Evolutionary conservation across 208 protist genomes (phyloP).

Genomic region (Angomonas ambiguus): DNA sequence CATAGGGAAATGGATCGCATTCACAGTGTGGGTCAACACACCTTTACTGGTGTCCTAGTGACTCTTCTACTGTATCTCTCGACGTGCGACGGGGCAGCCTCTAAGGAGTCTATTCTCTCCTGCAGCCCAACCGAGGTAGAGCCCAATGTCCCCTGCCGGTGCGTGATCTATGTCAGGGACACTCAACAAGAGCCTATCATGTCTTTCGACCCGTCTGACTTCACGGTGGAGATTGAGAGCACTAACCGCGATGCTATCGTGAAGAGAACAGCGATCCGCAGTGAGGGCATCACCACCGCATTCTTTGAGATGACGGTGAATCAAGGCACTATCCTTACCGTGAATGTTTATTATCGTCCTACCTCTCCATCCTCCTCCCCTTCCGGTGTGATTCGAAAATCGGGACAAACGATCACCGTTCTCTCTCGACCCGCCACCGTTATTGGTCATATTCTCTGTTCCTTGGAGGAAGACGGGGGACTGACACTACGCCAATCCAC

Average conservation of each 20-base stretch:
- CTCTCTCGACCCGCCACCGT: constrained; percentile 25
- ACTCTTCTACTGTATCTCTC: neutral
- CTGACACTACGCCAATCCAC: constrained; percentile 31
- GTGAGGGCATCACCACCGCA: constrained; percentile 30
- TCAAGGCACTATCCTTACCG: constrained; percentile 21
- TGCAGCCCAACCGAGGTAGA: constrained; percentile 30
- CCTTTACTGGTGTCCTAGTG: neutral
- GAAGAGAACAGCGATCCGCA: constrained; percentile 18
- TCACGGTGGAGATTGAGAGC: constrained; percentile 19
- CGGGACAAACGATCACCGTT: constrained; percentile 30
- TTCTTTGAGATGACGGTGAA: constrained; percentile 31
- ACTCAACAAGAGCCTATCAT: constrained; percentile 29
- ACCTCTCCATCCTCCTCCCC: neutral
- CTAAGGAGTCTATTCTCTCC: constrained; percentile 25
- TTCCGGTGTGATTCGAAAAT: constrained; percentile 24
- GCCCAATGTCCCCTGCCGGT: constrained; percentile 20
- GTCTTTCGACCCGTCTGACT: constrained; percentile 27
- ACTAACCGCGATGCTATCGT: constrained; percentile 21
- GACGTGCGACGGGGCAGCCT: constrained; percentile 7
- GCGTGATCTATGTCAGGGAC: constrained; percentile 36
- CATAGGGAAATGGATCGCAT: too few species aligned
- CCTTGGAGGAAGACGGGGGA: constrained; percentile 13
- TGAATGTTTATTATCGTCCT: constrained; percentile 22
- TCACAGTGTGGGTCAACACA: too few species aligned
- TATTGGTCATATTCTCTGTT: constrained; percentile 33